Base-by-base conservation (phyloP, 2,329 filamentous ascomycete species). In the Ploettnerulaceae sp. region DNA sequence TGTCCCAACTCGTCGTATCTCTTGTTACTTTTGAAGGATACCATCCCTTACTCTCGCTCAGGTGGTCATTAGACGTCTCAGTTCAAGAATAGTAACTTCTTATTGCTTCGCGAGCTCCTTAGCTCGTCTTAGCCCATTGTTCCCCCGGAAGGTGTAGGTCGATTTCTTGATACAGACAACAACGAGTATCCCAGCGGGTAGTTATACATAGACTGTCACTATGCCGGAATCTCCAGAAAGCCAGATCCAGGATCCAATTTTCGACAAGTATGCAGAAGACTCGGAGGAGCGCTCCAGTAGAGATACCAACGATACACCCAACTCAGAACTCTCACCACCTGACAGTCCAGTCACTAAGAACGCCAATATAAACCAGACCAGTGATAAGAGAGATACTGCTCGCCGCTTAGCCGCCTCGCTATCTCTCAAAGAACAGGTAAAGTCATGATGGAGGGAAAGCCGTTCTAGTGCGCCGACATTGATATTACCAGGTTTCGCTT, bases 401-500 rank as follows among this genome's bases (percentile, higher is more conserved):
- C 53, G 55, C 28, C 45, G 20, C 20, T 45, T 61, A 34, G 61
- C 61, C 34, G 55, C 57, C 11, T 54, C 61, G 3, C 48, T 64
- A 21, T 55, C 61, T 22, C 50, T 63, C 14, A 57, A 62, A 49
- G 61, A 64, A 54, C 61, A 64, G 53, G 61, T 62, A 34, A 41
- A 46, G 15, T 11, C n/a, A 37, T 18, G 20, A 25, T n/a, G 14
- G 7, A 14, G 6, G 29, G 29, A 24, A 14, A 21, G 28, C 9
- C 6, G 11, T 6, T 33, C 22, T 17, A 6, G 14, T 28, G 28
- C 43, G 45, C 39, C 60, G 31, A 57, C 25, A 40, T n/a, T n/a
- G n/a, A n/a, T n/a, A 17, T 7, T 24, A 11, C 4, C 20, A 81
- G 75, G 69, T 81, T 31, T 79, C 77, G 3, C 66, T 81, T 1